Evolutionary conservation across 1,284 basidiomycete genomes (phyloP).

Genomic region (Amylostereum chailletii): DNA sequence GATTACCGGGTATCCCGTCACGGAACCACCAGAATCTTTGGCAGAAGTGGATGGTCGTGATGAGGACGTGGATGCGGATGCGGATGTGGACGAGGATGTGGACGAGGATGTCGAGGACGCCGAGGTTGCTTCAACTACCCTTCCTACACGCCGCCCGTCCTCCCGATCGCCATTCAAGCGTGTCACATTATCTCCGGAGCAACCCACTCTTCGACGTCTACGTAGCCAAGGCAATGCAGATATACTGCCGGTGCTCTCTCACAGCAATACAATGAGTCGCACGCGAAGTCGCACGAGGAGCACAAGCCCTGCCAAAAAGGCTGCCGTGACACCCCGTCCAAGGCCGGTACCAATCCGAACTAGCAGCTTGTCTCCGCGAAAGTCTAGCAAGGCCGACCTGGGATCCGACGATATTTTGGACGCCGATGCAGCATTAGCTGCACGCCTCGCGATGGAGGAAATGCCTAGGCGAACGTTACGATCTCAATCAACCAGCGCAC

Average conservation of each 20-base stretch:
- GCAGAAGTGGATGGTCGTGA: neutral
- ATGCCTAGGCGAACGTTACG: conserved; percentile 24
- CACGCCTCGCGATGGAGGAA: conserved; percentile 29
- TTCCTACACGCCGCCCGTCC: neutral
- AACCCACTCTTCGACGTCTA: conserved; percentile 15
- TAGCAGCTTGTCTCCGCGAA: neutral
- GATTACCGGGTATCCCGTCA: neutral
- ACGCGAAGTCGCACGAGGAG: too few species aligned
- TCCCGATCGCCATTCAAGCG: conserved; percentile 5
- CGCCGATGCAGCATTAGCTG: conserved; percentile 31
- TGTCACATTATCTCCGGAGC: conserved; percentile 4
- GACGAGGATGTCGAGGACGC: conserved; percentile 7
- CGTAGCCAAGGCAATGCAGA: conserved; percentile 12
- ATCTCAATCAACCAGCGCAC: conserved; percentile 20
- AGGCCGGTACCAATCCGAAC: neutral
- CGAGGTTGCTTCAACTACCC: conserved; percentile 2
- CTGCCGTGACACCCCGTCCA: neutral
- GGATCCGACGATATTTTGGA: conserved; percentile 11
- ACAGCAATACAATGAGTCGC: too few species aligned
- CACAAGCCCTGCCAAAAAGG: too few species aligned
- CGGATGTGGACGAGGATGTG: neutral
- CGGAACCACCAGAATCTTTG: neutral
- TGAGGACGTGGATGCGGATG: conserved; percentile 7
- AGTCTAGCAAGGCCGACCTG: neutral
- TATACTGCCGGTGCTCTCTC: too few species aligned